Conservation (phyloP, 2,329 filamentous ascomycete species). For the Colletotrichum zoysiae region DNA sequence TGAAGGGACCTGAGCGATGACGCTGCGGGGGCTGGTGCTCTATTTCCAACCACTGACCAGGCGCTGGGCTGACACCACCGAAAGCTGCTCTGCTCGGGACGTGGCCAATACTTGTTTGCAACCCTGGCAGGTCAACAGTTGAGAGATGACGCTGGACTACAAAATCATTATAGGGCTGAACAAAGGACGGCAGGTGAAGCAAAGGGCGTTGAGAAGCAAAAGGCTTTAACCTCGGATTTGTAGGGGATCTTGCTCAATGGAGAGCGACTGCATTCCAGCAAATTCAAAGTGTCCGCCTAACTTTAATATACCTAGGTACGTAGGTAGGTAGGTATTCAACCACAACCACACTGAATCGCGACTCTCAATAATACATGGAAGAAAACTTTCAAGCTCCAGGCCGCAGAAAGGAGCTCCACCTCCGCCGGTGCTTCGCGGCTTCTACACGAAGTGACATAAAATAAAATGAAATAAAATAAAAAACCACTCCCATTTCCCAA, state of each 20-base stretch:
- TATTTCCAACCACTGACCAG: conserved; percentile 19
- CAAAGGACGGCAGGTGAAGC: conserved; percentile 7
- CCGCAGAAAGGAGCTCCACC: conserved; percentile 31
- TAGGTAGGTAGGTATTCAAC: neutral
- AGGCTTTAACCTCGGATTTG: conserved; percentile 1
- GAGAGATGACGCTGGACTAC: conserved; percentile 23
- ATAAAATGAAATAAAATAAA: no score
- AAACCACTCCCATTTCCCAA: neutral
- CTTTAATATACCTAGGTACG: neutral
- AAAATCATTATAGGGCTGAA: neutral
- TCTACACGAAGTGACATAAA: conserved; percentile 35
- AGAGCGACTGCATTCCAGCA: neutral
- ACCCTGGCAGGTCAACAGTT: conserved; percentile 23
- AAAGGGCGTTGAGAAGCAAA: neutral
- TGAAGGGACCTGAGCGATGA: conserved; percentile 40
- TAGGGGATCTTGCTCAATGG: neutral
- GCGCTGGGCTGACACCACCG: conserved; percentile 11
- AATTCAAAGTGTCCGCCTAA: conserved; percentile 5
- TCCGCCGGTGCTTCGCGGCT: conserved; percentile 35
- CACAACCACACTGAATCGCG: conserved; percentile 26
- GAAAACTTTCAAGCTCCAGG: conserved; percentile 32
- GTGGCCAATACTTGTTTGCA: conserved; percentile 31
- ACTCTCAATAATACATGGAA: neutral
- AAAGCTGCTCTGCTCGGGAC: conserved; percentile 16
- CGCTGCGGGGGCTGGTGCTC: conserved; percentile 28